phyloP scores from a whole-genome alignment of 2,329 filamentous ascomycete genomes.

The Diaporthe destruens region DNA sequence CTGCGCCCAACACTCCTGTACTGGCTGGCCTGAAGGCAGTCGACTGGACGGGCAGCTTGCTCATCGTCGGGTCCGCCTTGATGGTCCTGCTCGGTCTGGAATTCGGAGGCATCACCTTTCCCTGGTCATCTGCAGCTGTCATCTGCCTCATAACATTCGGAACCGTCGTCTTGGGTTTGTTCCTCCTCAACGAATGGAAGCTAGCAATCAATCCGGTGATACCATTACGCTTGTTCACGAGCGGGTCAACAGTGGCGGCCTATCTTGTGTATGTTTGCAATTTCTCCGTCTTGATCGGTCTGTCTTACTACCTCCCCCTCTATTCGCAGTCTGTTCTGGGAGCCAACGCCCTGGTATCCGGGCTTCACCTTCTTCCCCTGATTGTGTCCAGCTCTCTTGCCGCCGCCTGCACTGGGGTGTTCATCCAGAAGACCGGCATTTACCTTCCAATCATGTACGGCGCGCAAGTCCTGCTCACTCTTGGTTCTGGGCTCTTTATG shows the following conservation, averaged over 20 bases:
- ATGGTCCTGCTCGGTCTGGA: slow-evolving; percentile 91
- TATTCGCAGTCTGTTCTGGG: slow-evolving; percentile 86
- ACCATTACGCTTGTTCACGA: slow-evolving; percentile 77
- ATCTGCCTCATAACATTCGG: slow-evolving; percentile 85
- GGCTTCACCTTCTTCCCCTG: slow-evolving; percentile 80
- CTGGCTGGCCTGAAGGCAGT: slow-evolving; percentile 72
- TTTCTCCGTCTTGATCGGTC: slow-evolving; percentile 76
- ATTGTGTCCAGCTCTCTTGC: slow-evolving; percentile 75
- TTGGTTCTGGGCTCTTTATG: slow-evolving; percentile 75
- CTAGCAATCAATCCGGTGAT: slow-evolving; percentile 83
- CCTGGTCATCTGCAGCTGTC: slow-evolving; percentile 81
- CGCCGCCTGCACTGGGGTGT: slow-evolving; percentile 68
- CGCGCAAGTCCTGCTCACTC: slow-evolving; percentile 69
- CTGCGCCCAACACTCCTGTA: slow-evolving; percentile 75
- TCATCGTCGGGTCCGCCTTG: slow-evolving; percentile 81
- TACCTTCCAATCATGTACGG: slow-evolving; percentile 72
- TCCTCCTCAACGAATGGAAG: slow-evolving; percentile 79
- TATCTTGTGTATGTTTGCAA: slow-evolving; percentile 79
- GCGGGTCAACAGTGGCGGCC: slow-evolving; percentile 73
- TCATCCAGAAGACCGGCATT: slow-evolving; percentile 73
- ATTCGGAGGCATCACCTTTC: slow-evolving; percentile 81
- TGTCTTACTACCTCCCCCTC: slow-evolving; percentile 82
- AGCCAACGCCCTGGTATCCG: slow-evolving; percentile 76
- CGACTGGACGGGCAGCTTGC: slow-evolving; percentile 67
- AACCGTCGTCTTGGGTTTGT: slow-evolving; percentile 70